Evolutionary conservation across 495 filamentous ascomycete species (phyloP), one percentile per base, ranked within the genome.

Genomic region (Podospora pseudoanserina): DNA sequence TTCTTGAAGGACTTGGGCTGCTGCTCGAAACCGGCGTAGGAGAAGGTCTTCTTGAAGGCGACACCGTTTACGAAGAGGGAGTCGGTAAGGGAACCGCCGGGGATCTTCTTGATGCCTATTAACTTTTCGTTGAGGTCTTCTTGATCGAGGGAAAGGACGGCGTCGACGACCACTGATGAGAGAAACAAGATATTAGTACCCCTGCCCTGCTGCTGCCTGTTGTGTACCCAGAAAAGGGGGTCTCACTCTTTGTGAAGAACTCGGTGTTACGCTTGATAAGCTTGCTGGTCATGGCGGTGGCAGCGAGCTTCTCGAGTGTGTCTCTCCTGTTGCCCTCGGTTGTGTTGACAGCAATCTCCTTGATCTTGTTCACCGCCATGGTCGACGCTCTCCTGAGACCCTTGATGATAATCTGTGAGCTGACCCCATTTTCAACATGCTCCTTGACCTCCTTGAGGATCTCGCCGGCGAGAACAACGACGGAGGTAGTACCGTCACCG

Each of bases 41-140:
- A 93, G 82, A 99, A 99, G 15, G 95, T 99, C 85, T 99, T 99
- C 86, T 99, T 99, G 85, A 99, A 99, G 49, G 95, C 94, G 59
- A 99, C 95, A 76, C 95, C 95, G 78, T 99, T 94, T 72, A 99
- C 90, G 82, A 97, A 99, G 44, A 97, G 87, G 9, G 94, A 97
- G 77, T 99, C 95, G 76, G 97, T 94, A 20, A 99, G 87, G 60
- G 93, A 96, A 81, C 95, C 95, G 77, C 95, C 95, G 62, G 94
- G 94, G 68, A 98, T 91, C 81, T 97, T 97, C 84, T 99, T 99
- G 77, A 97, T 87, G 72, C 95, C 95, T 73, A 99, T 98, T 78
- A 98, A 88, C 77, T 93, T 97, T 77, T 97, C 95, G 82, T 97
- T 97, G 39, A 99, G 87, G 77, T 97, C 94, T 67, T 96, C 91